phyloP scores from a whole-genome alignment of 208 protist species.

The Balamuthia mandrillaris region DNA sequence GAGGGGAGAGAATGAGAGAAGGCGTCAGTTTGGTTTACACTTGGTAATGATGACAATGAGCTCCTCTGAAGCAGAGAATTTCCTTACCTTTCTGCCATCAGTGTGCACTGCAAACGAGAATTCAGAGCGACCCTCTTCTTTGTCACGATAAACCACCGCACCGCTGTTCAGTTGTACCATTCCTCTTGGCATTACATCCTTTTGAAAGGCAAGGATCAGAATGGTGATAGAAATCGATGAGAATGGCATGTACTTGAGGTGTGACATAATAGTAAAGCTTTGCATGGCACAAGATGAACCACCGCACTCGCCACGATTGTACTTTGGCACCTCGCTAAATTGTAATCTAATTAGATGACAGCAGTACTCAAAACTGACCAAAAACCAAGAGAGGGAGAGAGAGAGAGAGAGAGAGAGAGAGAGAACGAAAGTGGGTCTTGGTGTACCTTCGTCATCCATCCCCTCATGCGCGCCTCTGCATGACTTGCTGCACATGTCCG shows the following conservation, averaged over 20 bases:
- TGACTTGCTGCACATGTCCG: not conserved
- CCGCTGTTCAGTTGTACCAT: not conserved
- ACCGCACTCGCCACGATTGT: not conserved
- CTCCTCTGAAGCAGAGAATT: not conserved
- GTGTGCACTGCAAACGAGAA: not conserved
- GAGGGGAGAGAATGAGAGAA: not conserved
- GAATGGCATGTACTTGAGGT: not conserved
- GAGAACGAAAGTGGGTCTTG: not conserved
- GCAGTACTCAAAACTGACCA: not conserved
- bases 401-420: no score
- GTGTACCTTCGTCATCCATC: not conserved
- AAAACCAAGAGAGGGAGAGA: not conserved
- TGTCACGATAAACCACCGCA: not conserved
- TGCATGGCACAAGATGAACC: not conserved
- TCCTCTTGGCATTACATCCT: not conserved
- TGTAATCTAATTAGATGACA: not conserved
- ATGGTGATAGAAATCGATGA: not conserved
- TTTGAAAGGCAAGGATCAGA: not conserved
- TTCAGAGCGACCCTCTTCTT: slow-evolving; percentile 5
- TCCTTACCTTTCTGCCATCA: not conserved
- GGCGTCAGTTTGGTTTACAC: not conserved
- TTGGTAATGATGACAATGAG: not conserved
- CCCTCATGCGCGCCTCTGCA: not conserved
- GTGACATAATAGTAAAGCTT: slow-evolving; percentile 13
- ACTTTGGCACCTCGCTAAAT: not conserved